A percentile compares a stretch with the other conserved stretches of the same genome.
These are phyloP conservation scores for Pseudogymnoascus sp. DNA, from an alignment of 2,329 filamentous ascomycete species.

Conservation along the genomic window DNA sequence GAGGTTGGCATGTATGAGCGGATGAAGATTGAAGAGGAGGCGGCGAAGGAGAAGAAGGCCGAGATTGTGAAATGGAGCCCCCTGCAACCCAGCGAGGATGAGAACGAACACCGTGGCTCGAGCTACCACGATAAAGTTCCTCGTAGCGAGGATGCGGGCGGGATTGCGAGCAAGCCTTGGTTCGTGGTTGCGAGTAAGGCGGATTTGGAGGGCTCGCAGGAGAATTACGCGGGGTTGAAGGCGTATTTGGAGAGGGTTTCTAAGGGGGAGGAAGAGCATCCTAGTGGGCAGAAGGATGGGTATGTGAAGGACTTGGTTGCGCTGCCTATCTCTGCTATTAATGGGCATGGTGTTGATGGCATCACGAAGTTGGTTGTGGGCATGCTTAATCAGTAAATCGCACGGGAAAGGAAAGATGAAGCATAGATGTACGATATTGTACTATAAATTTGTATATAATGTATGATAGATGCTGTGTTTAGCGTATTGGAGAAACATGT, in stretches of 20 bases:
- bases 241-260: slow-evolving; percentile 63
- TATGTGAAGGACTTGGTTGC: slow-evolving; percentile 58
- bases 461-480: background rate
- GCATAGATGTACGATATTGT: background rate
- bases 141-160: slow-evolving; percentile 20
- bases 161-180: slow-evolving; percentile 89
- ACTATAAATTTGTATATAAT: slow-evolving; percentile 3
- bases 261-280: slow-evolving; percentile 58
- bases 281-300: slow-evolving; percentile 54
- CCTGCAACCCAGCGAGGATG: slow-evolving; percentile 38
- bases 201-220: slow-evolving; percentile 69
- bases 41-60: slow-evolving; percentile 45
- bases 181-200: slow-evolving; percentile 93
- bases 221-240: slow-evolving; percentile 65
- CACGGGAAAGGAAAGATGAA: background rate
- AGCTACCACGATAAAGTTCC: slow-evolving; percentile 15
- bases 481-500: background rate
- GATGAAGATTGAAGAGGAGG: slow-evolving; percentile 60
- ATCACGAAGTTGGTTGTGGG: slow-evolving; percentile 67
- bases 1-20: slow-evolving; percentile 80
- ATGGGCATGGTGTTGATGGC: slow-evolving; percentile 71
- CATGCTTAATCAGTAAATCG: slow-evolving; percentile 46
- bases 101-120: background rate
- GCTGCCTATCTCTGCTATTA: slow-evolving; percentile 84
- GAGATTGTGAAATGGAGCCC: slow-evolving; percentile 53